phyloP scores from a whole-genome alignment of 768 basidiomycete species.

The Lanmaoa pseudosensibilis region DNA sequence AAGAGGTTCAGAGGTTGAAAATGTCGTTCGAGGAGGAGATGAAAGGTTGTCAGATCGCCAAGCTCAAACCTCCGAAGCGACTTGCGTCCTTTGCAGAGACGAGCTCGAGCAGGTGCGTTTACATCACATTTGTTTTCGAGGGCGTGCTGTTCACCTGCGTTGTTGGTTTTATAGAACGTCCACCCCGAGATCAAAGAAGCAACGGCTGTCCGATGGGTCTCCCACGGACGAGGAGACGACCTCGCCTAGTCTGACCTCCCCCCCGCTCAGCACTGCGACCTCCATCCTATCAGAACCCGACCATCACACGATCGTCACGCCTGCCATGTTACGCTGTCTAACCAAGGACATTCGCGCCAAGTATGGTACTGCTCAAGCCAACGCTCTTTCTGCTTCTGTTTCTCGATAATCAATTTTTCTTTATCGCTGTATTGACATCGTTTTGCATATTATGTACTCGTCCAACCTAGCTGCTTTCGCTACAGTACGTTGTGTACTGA shows the following conservation, averaged over 20 bases:
- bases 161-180: constrained; percentile 21
- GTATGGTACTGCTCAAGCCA: constrained; percentile 22
- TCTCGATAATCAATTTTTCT: constrained; percentile 5
- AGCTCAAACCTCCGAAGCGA: constrained; percentile 47
- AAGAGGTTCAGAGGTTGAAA: constrained; percentile 34
- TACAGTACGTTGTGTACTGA: neutral
- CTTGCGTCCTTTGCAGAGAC: constrained; percentile 44
- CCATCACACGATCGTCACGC: constrained; percentile 45
- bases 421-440: neutral
- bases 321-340: constrained; percentile 58
- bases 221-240: constrained; percentile 34
- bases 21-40: constrained; percentile 39
- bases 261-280: constrained; percentile 49
- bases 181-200: constrained; percentile 40
- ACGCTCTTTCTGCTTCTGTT: constrained; percentile 2
- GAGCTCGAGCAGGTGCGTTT: constrained; percentile 41
- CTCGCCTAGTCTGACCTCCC: constrained; percentile 30
- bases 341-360: constrained; percentile 32
- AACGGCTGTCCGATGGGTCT: constrained; percentile 39
- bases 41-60: constrained; percentile 39
- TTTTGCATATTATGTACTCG: constrained; percentile 9
- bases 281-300: constrained; percentile 39
- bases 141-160: neutral
- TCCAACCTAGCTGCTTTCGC: neutral
- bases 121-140: neutral